These are phyloP conservation scores for Penicillium sp. DNA, from an alignment of 2,329 filamentous ascomycete genomes.

Conservation along the genomic window DNA sequence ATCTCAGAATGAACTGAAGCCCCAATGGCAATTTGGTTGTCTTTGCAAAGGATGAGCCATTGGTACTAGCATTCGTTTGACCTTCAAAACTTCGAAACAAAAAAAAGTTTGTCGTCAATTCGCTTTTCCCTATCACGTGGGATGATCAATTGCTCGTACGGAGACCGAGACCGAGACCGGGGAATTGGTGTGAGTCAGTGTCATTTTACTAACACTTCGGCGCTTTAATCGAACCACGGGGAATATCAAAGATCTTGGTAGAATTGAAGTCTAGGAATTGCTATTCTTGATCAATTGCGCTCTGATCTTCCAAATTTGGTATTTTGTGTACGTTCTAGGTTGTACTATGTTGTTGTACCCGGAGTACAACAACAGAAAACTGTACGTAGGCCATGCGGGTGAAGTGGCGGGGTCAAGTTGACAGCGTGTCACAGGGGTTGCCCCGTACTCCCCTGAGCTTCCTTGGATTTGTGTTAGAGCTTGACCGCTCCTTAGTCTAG, in stretches of 20 bases:
- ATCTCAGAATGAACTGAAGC: background rate
- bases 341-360: background rate
- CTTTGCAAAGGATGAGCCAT: background rate
- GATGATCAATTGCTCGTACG: conserved; percentile 9
- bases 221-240: background rate
- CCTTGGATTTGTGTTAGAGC: background rate
- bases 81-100: background rate
- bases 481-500: conserved; percentile 3
- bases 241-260: background rate
- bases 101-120: background rate
- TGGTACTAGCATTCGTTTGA: background rate
- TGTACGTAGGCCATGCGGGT: background rate
- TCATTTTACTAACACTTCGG: background rate
- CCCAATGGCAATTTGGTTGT: conserved; percentile 1
- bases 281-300: background rate
- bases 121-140: conserved; percentile 18
- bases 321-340: background rate
- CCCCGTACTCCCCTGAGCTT: background rate
- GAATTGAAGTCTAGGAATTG: background rate
- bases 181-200: background rate
- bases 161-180: conserved; percentile 9
- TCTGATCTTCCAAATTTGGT: background rate
- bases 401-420: conserved; percentile 7
- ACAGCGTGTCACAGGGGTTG: background rate
- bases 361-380: too few relatives aligned